phyloP scores from a whole-genome alignment of 371 early-diverging fungal genomes.

The Apophysomyces ossiformis region DNA sequence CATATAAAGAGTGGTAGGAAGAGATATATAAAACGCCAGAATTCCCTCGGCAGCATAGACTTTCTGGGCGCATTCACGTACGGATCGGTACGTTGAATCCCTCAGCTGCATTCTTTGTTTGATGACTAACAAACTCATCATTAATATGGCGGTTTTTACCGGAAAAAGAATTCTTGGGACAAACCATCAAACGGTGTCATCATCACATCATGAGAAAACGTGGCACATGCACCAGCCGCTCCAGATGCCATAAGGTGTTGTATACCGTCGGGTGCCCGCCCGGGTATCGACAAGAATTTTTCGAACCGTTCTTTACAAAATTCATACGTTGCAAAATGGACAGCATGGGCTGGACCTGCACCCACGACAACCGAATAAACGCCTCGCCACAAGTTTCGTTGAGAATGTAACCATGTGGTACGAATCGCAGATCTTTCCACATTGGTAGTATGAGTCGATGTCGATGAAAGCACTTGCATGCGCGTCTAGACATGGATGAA shows the following conservation, averaged over 20 bases:
- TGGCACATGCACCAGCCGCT: constrained; percentile 90
- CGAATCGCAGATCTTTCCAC: background rate
- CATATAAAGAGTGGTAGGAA: constrained; percentile 93
- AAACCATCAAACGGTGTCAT: constrained; percentile 95
- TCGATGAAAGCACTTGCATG: constrained; percentile 41
- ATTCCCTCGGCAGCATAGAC: constrained; percentile 81
- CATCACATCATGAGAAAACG: constrained; percentile 84
- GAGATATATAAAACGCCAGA: constrained; percentile 90
- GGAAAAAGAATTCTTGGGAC: constrained; percentile 15
- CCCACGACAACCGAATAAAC: constrained; percentile 89
- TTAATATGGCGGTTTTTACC: background rate
- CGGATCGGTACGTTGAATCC: constrained; percentile 65
- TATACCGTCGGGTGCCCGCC: constrained; percentile 41
- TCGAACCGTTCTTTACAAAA: constrained; percentile 78
- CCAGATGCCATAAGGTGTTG: constrained; percentile 70
- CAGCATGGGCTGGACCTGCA: constrained; percentile 96
- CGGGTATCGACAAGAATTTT: constrained; percentile 10
- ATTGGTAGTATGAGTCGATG: constrained; percentile 3
- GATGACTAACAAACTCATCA: constrained; percentile 63
- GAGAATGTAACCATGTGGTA: constrained; percentile 12
- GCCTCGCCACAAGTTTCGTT: constrained; percentile 84
- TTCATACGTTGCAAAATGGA: constrained; percentile 95
- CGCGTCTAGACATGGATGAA: constrained; percentile 41
- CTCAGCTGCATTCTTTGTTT: constrained; percentile 97
- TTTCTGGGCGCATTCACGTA: constrained; percentile 72